Conservation (phyloP, 345 rosid species). For the Salix caprea region DNA sequence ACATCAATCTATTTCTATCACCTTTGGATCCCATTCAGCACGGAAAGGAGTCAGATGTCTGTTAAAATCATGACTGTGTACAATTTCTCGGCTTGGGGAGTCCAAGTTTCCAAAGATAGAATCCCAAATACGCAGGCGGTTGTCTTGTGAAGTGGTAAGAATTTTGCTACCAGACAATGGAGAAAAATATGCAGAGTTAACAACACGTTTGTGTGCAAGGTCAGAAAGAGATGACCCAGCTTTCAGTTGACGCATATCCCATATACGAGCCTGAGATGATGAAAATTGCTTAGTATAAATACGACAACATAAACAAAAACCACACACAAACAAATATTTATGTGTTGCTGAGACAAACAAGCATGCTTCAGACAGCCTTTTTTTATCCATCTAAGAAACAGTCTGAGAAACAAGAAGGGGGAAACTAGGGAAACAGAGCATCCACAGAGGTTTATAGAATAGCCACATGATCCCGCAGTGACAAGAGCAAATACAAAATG, state of each 20-base stretch:
- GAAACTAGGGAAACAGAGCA: not conserved
- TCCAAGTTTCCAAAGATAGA: slow-evolving; percentile 79
- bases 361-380: not conserved
- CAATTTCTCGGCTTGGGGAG: slow-evolving; percentile 88
- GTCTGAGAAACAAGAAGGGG: not conserved
- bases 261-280: slow-evolving; percentile 70
- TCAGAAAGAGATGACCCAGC: slow-evolving; percentile 53
- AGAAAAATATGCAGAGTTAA: slow-evolving; percentile 94
- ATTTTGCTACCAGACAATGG: slow-evolving; percentile 82
- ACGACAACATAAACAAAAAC: not conserved
- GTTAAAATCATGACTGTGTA: slow-evolving; percentile 96
- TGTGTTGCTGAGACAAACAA: not conserved
- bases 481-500: not conserved
- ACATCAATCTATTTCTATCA: slow-evolving; percentile 12
- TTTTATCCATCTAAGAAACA: not conserved
- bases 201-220: slow-evolving; percentile 80
- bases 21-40: slow-evolving; percentile 99
- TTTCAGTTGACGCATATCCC: slow-evolving; percentile 84
- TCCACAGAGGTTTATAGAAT: not conserved
- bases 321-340: not conserved
- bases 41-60: slow-evolving; percentile 87
- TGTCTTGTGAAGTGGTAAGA: slow-evolving; percentile 87
- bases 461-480: not conserved
- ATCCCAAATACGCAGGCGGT: slow-evolving; percentile 88
- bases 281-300: not conserved